Evolutionary conservation across 768 basidiomycete genomes (phyloP).

Genomic region (Pleurotus citrinopileatus): DNA sequence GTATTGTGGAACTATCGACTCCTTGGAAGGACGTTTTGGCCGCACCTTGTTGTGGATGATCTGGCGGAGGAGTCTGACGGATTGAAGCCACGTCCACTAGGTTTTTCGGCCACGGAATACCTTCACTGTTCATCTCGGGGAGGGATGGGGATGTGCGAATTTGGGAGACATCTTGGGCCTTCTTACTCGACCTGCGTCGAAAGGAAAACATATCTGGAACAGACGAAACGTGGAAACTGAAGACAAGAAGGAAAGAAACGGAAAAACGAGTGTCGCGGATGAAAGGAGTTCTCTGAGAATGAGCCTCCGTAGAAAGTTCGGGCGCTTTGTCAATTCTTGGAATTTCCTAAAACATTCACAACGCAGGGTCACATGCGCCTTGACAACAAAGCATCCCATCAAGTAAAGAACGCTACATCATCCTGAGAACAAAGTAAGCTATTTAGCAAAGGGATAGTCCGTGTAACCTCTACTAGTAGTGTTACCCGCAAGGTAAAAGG

Average conservation of each 20-base stretch:
- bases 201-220: constrained; percentile 64
- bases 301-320: constrained; percentile 13
- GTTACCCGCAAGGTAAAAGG: background rate
- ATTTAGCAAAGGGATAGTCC: background rate
- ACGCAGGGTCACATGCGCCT: background rate
- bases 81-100: constrained; percentile 73
- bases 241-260: constrained; percentile 11
- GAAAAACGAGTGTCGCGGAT: constrained; percentile 17
- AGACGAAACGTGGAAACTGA: constrained; percentile 13
- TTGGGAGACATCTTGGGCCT: constrained; percentile 40
- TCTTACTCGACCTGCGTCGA: constrained; percentile 62
- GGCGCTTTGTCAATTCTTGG: constrained; percentile 11
- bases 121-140: constrained; percentile 71
- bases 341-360: background rate
- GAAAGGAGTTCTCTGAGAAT: constrained; percentile 5
- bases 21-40: constrained; percentile 63
- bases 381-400: background rate
- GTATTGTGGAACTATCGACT: constrained; percentile 50
- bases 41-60: constrained; percentile 56
- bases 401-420: background rate
- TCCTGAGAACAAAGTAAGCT: background rate
- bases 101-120: constrained; percentile 83
- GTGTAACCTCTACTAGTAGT: background rate
- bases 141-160: constrained; percentile 79
- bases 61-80: constrained; percentile 40